phyloP scores from a whole-genome alignment of 306 rosid species.

The Lupinus albus region DNA sequence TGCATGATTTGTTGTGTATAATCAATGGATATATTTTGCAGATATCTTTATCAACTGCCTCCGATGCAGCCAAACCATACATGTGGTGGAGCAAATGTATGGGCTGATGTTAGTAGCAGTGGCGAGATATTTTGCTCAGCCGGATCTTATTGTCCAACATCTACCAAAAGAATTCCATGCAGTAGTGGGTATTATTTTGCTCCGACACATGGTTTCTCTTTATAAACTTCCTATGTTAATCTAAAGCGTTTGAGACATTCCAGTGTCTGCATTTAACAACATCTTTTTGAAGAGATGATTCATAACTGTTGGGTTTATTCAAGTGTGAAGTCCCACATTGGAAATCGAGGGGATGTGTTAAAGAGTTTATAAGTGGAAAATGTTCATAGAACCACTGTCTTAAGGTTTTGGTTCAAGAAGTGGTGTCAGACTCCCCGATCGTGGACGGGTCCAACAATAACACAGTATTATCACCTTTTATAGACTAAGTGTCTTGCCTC shows the following conservation, averaged over 20 bases:
- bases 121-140: constrained; percentile 82
- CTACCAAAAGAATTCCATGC: constrained; percentile 60
- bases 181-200: constrained; percentile 72
- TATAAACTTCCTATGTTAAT: constrained; percentile 13
- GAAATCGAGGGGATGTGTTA: too few relatives aligned
- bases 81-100: constrained; percentile 92
- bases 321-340: too few relatives aligned
- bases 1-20: background rate
- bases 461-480: too few relatives aligned
- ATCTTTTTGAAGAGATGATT: background rate
- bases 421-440: too few relatives aligned
- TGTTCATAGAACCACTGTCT: too few relatives aligned
- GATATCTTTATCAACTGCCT: constrained; percentile 88
- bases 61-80: constrained; percentile 78
- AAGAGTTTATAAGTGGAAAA: too few relatives aligned
- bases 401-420: too few relatives aligned
- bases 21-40: constrained; percentile 44
- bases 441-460: too few relatives aligned
- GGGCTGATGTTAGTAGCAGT: constrained; percentile 83
- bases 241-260: background rate
- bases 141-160: constrained; percentile 92
- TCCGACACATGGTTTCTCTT: constrained; percentile 27
- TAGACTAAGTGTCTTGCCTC: background rate
- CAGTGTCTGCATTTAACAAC: too few relatives aligned
- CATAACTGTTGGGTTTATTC: too few relatives aligned